Conservation (phyloP, 352 stramenopile genomes). For the Pythium graminicola region DNA sequence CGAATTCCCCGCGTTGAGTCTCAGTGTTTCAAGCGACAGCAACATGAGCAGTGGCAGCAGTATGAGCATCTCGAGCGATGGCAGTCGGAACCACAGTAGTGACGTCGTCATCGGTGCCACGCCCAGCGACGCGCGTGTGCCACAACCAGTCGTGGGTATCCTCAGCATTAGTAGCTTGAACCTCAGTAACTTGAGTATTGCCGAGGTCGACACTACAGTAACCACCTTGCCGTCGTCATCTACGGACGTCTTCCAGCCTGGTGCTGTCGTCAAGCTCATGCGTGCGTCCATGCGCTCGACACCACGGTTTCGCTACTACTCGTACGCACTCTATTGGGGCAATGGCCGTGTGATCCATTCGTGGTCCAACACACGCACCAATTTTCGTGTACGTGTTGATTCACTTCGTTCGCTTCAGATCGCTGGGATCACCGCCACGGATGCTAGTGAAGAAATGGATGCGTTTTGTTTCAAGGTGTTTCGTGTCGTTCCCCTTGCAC, state of each 20-base stretch:
- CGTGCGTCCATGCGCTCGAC: neutral
- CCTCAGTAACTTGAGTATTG: neutral
- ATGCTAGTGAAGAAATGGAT: slow-evolving; percentile 23
- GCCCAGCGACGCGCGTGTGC: neutral
- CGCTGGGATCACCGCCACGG: slow-evolving; percentile 17
- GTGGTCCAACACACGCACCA: slow-evolving; percentile 30
- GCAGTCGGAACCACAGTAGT: neutral
- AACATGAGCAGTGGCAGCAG: no score
- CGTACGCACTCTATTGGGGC: slow-evolving; percentile 34
- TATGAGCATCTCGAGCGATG: neutral
- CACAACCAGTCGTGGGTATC: no score
- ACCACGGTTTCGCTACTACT: neutral
- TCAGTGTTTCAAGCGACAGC: no score
- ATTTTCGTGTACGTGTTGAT: slow-evolving; percentile 36
- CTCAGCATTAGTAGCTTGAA: neutral
- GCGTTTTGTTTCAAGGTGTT: slow-evolving; percentile 26
- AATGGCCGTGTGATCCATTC: slow-evolving; percentile 34
- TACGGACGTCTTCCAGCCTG: slow-evolving; percentile 14
- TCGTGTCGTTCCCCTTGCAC: slow-evolving; percentile 12
- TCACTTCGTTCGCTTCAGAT: slow-evolving; percentile 25
- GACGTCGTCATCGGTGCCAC: neutral
- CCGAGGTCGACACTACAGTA: neutral
- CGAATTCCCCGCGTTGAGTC: no score
- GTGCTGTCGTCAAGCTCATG: slow-evolving; percentile 31
- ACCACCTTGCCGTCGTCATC: no score